phyloP scores from a whole-genome alignment of 2,329 filamentous ascomycete species.

The Neonectria punicea region DNA sequence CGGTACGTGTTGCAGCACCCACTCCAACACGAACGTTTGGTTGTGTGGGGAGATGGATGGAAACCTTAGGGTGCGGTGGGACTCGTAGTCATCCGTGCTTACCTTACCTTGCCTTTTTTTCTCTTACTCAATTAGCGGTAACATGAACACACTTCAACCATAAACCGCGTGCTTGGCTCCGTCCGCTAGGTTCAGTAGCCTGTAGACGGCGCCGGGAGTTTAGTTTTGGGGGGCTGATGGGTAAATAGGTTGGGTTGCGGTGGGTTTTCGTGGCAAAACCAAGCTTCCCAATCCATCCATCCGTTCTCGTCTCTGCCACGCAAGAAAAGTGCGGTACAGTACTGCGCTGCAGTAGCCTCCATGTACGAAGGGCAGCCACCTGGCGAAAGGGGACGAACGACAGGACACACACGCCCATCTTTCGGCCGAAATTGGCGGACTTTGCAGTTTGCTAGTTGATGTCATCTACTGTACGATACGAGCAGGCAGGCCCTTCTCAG shows the following conservation, averaged over 20 bases:
- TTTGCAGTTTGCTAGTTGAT: neutral
- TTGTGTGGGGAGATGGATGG: neutral
- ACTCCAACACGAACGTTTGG: no score
- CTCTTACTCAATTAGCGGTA: neutral
- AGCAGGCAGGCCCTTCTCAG: no score
- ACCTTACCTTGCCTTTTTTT: no score
- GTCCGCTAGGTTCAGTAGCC: neutral
- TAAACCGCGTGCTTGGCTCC: neutral
- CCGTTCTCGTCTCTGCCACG: no score
- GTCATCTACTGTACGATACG: neutral
- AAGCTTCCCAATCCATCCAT: no score
- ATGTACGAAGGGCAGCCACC: neutral
- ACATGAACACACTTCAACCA: no score
- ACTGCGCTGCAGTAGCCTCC: no score
- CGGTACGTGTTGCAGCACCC: neutral
- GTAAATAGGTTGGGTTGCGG: neutral
- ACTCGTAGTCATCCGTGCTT: neutral
- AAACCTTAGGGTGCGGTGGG: neutral
- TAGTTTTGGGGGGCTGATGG: neutral
- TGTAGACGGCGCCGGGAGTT: constrained; percentile 6
- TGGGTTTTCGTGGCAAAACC: no score
- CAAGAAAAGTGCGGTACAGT: no score
- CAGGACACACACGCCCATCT: neutral
- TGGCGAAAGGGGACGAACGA: neutral
- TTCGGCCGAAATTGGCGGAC: constrained; percentile 7